phyloP scores from a whole-genome alignment of 2,329 filamentous ascomycete species.

The Fusarium sp. region DNA sequence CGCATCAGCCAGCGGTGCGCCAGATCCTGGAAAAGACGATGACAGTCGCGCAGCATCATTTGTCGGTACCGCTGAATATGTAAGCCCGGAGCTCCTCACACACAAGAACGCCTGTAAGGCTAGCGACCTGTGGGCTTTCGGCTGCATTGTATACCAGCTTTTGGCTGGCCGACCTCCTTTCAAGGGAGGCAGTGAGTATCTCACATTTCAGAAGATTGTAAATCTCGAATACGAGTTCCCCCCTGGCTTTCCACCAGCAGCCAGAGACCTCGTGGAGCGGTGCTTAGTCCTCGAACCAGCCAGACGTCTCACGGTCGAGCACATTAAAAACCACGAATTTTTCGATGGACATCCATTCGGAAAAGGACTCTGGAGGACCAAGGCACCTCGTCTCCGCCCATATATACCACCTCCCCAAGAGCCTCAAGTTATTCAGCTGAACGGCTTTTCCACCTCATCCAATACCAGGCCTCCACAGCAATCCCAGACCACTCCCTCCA shows the following conservation, averaged over 20 bases:
- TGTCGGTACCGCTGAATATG: conserved; percentile 97
- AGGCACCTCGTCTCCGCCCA: conserved; percentile 85
- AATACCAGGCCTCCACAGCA: conserved; percentile 48
- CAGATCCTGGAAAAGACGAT: conserved; percentile 57
- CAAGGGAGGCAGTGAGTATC: conserved; percentile 94
- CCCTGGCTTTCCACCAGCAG: conserved; percentile 83
- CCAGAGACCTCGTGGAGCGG: conserved; percentile 88
- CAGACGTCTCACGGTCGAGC: conserved; percentile 86
- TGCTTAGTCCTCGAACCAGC: conserved; percentile 89
- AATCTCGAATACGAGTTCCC: conserved; percentile 94
- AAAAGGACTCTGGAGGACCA: conserved; percentile 85
- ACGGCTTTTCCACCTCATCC: conserved; percentile 56
- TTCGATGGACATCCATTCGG: conserved; percentile 90
- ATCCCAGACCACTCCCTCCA: conserved; percentile 51
- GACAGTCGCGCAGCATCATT: conserved; percentile 89
- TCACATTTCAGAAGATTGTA: conserved; percentile 98
- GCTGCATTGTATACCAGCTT: conserved; percentile 96
- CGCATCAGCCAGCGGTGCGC: conserved; percentile 49
- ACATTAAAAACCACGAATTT: conserved; percentile 96
- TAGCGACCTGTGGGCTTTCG: conserved; percentile 97
- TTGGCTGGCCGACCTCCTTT: conserved; percentile 96
- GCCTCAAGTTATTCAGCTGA: conserved; percentile 77
- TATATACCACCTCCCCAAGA: conserved; percentile 83
- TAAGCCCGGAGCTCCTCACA: conserved; percentile 95
- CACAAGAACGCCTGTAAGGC: conserved; percentile 98